Base-by-base conservation (phyloP, 1,284 basidiomycete genomes). In the Grifola frondosa region DNA sequence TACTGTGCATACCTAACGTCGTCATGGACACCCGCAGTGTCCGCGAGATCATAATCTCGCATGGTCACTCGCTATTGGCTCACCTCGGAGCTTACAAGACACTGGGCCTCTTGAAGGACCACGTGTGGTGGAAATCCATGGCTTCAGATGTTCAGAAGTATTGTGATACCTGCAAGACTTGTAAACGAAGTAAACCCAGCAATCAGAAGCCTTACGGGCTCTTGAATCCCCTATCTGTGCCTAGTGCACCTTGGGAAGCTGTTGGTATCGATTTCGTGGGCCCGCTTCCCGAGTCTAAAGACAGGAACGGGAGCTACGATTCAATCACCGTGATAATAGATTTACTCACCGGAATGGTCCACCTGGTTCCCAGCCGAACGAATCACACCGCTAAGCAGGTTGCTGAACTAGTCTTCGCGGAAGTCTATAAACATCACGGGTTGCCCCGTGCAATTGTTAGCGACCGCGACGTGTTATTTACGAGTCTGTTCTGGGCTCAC, bases 381-480 rank as follows among this genome's bases (percentile, higher is more conserved):
- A 60, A 60, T 6, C 67, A 65, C 37, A 57, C 15, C 5, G 63
- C 69, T 0, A 44, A 40, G 7, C 58, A 74, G 7, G 46, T 71
- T 0, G 69, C 72, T 1, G 64, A 70, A 46, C 15, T 72, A 2
- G 48, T 73, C 16, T 67, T 71, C 29, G 53, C 62, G 5, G 26
- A 57, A 6, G 54, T 74, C 0, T 66, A 70, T 25, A 64, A 62
- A 28, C 58, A 67, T 6, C 68, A 74, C 43, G 71, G 74, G 0
- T 22, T 74, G 4, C 72, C 67, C 0, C 50, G 53, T 7, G 31
- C 37, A 0, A 73, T 80, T 17, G 54, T 75, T 0, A 66, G 63
- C 19, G 66, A 77, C 44, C 54, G 69, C 3, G 71, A 75, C 40
- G 45, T 58, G 0, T 44, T 67, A 13, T 77, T 75, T 46, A 75